Conservation (phyloP, 768 basidiomycete genomes). For the Pholiota molesta region DNA sequence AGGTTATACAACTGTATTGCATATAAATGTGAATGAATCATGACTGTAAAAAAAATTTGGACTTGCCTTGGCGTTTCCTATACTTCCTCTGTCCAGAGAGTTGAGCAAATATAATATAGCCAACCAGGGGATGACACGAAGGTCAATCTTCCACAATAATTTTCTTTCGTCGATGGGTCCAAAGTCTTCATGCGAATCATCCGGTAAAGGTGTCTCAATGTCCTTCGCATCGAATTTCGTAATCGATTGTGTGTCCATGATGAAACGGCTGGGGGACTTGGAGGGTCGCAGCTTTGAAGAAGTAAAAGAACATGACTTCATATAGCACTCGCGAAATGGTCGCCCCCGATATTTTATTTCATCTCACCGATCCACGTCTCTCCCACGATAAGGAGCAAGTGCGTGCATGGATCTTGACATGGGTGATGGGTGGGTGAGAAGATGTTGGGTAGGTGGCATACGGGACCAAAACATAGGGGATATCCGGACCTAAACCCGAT, state of each 20-base stretch:
- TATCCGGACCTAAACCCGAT: constrained; percentile 1
- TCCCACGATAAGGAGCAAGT: constrained; percentile 11
- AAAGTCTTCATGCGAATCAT: background rate
- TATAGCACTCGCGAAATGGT: constrained; percentile 15
- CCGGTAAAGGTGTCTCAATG: constrained; percentile 6
- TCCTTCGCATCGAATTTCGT: constrained; percentile 8
- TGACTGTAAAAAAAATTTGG: background rate
- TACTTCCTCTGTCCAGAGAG: constrained; percentile 67
- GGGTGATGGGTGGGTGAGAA: constrained; percentile 21
- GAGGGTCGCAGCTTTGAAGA: background rate
- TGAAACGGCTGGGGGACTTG: background rate
- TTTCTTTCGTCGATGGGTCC: constrained; percentile 50
- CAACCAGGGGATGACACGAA: constrained; percentile 76
- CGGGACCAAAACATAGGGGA: constrained; percentile 15
- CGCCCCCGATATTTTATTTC: constrained; percentile 12
- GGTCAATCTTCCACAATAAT: constrained; percentile 63
- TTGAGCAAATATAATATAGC: constrained; percentile 74
- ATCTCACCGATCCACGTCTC: constrained; percentile 25
- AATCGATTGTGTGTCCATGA: constrained; percentile 9
- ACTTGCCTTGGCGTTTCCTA: constrained; percentile 70
- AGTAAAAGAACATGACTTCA: constrained; percentile 22
- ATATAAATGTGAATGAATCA: constrained; percentile 1
- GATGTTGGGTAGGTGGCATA: constrained; percentile 9
- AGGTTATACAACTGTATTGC: constrained; percentile 57
- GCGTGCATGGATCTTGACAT: constrained; percentile 15